Base-by-base conservation (phyloP, 2,329 filamentous ascomycete species). In the Pseudogymnoascus sp. region DNA sequence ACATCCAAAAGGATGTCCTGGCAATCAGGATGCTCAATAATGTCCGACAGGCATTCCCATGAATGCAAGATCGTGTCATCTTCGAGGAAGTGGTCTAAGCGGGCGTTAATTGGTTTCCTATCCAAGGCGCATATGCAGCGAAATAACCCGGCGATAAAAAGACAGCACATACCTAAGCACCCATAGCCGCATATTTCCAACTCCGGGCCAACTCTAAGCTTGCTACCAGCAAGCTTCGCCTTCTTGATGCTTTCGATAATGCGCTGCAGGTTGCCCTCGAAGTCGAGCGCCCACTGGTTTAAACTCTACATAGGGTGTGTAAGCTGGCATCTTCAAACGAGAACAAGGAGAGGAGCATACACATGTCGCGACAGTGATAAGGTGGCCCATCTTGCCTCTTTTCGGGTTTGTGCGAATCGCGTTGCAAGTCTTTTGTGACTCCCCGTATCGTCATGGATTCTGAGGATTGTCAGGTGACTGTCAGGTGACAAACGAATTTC, bases 1-100 rank as follows among this genome's bases (percentile, higher is more conserved):
- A 87, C 76, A 69, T 87, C 84, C 21, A 89, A 75, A 19, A 90
- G 77, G 68, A 91, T 91, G 70, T 82, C 86, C 67, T 88, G 77
- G 65, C 81, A 84, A 8, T 55, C 79, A 37, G 80, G 73, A 72
- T 90, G 80, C 4, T 76, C 72, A 19, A 91, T 76, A 64, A 91
- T 88, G 58, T 78, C 75, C 10, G 77, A 77, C 0, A 89, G 77
- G 73, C 83, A 81, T 68, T 91, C 85, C 80, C 83, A 85, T 4
- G 80, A 82, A 70, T 87, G 81, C 3, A 81, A 71, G 69, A 81
- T 83, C 14, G 79, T 78, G 70, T 85, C 87, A 19, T 6, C 71
- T 72, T 45, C 67, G 66, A 12, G 64, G 62, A 55, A 65, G 26
- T 55, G 45, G 26, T 55, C 45, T 49, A 49, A 29, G 43, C 43